Conservation (phyloP, 2,329 filamentous ascomycete species). For the Lasiodiplodia gonubiensis region DNA sequence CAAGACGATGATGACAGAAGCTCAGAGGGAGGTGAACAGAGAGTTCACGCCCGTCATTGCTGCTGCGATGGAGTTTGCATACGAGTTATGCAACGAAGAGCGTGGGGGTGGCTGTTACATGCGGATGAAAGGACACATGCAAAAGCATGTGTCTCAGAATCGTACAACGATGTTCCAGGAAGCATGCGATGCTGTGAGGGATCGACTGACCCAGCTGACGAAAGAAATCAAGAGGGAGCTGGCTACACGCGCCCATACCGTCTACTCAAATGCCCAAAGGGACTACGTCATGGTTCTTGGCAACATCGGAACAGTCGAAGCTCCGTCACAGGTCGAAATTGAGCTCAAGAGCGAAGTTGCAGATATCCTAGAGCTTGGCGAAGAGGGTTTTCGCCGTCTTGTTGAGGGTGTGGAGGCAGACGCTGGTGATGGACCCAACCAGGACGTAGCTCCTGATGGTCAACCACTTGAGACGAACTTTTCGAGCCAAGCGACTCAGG, state of each 20-base stretch:
- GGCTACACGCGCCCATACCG: constrained; percentile 53
- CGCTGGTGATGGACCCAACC: not conserved
- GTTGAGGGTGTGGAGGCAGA: constrained; percentile 13
- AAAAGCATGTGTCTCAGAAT: constrained; percentile 47
- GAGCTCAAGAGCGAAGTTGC: not conserved
- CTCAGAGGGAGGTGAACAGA: constrained; percentile 61
- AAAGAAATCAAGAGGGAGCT: constrained; percentile 51
- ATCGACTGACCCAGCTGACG: constrained; percentile 50
- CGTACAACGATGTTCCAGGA: constrained; percentile 58
- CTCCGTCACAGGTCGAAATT: not conserved
- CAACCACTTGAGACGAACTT: not conserved
- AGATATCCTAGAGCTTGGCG: constrained; percentile 3
- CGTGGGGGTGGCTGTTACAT: constrained; percentile 54
- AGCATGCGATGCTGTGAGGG: constrained; percentile 51
- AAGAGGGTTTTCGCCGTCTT: constrained; percentile 17
- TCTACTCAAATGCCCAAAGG: constrained; percentile 43
- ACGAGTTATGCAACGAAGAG: constrained; percentile 54
- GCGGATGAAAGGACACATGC: constrained; percentile 62
- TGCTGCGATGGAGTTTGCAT: constrained; percentile 53
- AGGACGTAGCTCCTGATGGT: not conserved
- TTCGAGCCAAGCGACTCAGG: not conserved
- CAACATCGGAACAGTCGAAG: constrained; percentile 28
- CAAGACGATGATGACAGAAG: constrained; percentile 47
- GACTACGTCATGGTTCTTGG: constrained; percentile 48
- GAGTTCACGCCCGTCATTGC: constrained; percentile 59